Conservation (phyloP, 164 flowering plant genomes). For the Liriodendron chinense region DNA sequence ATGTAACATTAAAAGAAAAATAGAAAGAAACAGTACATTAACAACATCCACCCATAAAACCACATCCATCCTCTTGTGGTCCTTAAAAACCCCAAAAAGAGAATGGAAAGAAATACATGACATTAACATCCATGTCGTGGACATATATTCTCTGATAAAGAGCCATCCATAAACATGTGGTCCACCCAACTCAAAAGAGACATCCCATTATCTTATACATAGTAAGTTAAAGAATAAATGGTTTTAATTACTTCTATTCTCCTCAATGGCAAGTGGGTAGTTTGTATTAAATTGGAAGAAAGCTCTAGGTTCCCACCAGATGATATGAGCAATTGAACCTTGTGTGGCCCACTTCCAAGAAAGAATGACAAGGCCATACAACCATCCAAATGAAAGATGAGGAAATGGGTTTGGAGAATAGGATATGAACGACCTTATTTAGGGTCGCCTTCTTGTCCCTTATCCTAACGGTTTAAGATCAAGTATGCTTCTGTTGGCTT, state of each 20-base stretch:
- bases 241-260: not conserved
- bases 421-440: not conserved
- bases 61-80: not conserved
- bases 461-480: not conserved
- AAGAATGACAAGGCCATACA: slow-evolving; percentile 2
- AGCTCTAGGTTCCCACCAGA: not conserved
- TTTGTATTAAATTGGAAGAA: not conserved
- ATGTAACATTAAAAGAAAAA: not conserved
- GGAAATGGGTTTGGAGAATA: not conserved
- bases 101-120: not conserved
- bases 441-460: not conserved
- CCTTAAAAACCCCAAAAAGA: not conserved
- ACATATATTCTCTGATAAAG: not conserved
- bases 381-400: slow-evolving; percentile 2
- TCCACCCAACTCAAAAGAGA: not conserved
- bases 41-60: not conserved
- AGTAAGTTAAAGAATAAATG: not conserved
- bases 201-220: slow-evolving; percentile 2
- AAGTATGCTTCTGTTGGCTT: no score
- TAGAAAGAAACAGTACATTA: slow-evolving; percentile 6
- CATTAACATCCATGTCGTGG: not conserved
- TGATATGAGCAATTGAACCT: not conserved
- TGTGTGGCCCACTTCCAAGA: not conserved
- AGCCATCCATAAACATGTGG: not conserved
- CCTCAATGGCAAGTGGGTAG: not conserved